A percentile compares a stretch with the other conserved stretches of the same genome.
These are phyloP conservation scores for Russula sp. DNA, from an alignment of 768 basidiomycete species.

Conservation along the genomic window DNA sequence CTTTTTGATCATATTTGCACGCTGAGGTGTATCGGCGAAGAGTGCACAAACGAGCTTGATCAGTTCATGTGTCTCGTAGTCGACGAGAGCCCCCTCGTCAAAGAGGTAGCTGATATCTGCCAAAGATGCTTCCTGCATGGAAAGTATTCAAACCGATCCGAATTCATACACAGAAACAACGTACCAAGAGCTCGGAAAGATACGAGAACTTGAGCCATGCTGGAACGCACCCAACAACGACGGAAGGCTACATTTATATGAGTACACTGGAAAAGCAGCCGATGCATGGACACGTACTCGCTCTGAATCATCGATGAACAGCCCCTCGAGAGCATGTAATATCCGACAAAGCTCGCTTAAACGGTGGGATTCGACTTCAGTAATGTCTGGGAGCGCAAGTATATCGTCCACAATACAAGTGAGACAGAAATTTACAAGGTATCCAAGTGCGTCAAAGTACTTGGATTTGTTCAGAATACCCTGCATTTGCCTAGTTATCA, in stretches of 20 bases:
- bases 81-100: slow-evolving; percentile 83
- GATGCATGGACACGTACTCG: slow-evolving; percentile 36
- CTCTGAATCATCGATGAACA: slow-evolving; percentile 63
- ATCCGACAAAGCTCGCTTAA: slow-evolving; percentile 79
- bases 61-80: slow-evolving; percentile 82
- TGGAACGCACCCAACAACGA: slow-evolving; percentile 79
- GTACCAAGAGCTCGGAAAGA: slow-evolving; percentile 81
- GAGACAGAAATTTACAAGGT: slow-evolving; percentile 60
- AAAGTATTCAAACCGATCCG: slow-evolving; percentile 4
- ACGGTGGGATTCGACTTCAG: slow-evolving; percentile 77
- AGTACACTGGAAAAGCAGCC: background rate
- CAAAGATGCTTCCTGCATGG: slow-evolving; percentile 75
- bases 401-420: slow-evolving; percentile 64
- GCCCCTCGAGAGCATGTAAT: slow-evolving; percentile 67
- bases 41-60: slow-evolving; percentile 74
- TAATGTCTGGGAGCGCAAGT: slow-evolving; percentile 74
- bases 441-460: slow-evolving; percentile 66
- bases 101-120: slow-evolving; percentile 89
- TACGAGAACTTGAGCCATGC: slow-evolving; percentile 95
- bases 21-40: slow-evolving; percentile 79
- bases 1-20: slow-evolving; percentile 76
- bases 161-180: slow-evolving; percentile 27
- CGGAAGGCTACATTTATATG: slow-evolving; percentile 44
- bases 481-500: slow-evolving; percentile 33
- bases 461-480: slow-evolving; percentile 59